Evolutionary conservation across 192 early-diverging fungal genomes (phyloP), one percentile per base, ranked within the genome.

Genomic region (Ambispora gerdemannii): DNA sequence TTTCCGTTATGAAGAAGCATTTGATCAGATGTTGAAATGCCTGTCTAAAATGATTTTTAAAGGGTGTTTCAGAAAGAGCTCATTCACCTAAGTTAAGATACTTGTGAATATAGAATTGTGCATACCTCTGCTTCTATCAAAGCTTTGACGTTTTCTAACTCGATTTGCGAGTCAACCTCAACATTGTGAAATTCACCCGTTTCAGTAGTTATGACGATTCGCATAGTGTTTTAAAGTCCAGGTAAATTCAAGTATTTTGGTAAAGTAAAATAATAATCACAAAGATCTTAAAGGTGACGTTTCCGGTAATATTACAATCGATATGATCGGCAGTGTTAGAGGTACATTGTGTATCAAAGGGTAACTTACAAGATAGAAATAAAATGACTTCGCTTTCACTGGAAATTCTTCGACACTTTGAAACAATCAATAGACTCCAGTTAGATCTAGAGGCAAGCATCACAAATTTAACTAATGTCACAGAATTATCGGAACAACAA

Each of bases 61-160:
- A n/a, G n/a, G n/a, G n/a, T n/a, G n/a, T n/a, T n/a, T n/a, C n/a
- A n/a, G n/a, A n/a, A n/a, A n/a, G n/a, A n/a, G n/a, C n/a, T n/a
- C n/a, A n/a, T n/a, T n/a, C n/a, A n/a, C n/a, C n/a, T n/a, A n/a
- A n/a, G n/a, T n/a, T n/a, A n/a, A n/a, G n/a, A n/a, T n/a, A n/a
- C n/a, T n/a, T n/a, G n/a, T n/a, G n/a, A n/a, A n/a, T n/a, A n/a
- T n/a, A n/a, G n/a, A n/a, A n/a, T n/a, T n/a, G n/a, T 6, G 15
- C 15, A 34, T 52, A 87, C 86, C 77, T 95, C 91, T n/a, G 81
- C 86, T 77, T 95, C 93, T n/a, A 93, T 81, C 25, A 97, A 81
- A 25, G 91, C 94, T 67, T 85, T 82, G 32, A 95, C 80, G 77
- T 91, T 87, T 72, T 89, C 87, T 31, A 92, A 77, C 50, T 85